These are phyloP conservation scores for Cyclotella atomus DNA, from an alignment of 108 stramenopile genomes.

Conservation along the genomic window DNA sequence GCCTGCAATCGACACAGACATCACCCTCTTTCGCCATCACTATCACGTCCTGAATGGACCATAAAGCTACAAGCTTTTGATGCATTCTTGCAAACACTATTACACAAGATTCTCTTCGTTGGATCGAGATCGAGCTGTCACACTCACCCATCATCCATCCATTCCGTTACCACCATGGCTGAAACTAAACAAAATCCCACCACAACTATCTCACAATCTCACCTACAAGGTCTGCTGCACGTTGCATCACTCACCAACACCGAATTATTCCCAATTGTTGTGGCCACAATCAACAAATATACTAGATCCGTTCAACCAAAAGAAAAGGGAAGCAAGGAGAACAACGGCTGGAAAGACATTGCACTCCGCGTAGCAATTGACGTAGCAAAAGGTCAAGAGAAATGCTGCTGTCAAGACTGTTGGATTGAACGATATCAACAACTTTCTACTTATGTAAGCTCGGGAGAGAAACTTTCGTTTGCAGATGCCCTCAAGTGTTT, in stretches of 20 bases:
- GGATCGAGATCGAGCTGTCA: background rate
- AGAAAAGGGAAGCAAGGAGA: background rate
- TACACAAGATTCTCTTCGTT: too few species aligned
- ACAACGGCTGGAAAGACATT: slow-evolving; percentile 8
- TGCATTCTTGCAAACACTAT: too few species aligned
- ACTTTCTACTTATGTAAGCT: background rate
- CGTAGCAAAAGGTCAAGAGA: slow-evolving; percentile 19
- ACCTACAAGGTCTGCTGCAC: slow-evolving; percentile 14
- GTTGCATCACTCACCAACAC: slow-evolving; percentile 34
- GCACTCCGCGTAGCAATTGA: slow-evolving; percentile 16
- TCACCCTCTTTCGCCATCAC: too few species aligned
- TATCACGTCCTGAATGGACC: too few species aligned
- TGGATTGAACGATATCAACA: slow-evolving; percentile 16
- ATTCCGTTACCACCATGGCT: too few species aligned
- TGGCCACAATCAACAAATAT: slow-evolving; percentile 24
- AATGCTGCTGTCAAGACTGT: slow-evolving; percentile 10
- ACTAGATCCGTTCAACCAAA: background rate
- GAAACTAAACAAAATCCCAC: too few species aligned
- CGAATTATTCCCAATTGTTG: slow-evolving; percentile 40
- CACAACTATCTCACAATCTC: too few species aligned
- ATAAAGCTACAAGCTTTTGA: too few species aligned
- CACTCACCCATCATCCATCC: slow-evolving; percentile 1
- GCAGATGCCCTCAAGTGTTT: slow-evolving; percentile 11
- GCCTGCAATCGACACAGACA: too few species aligned
- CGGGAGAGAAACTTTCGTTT: background rate